Conservation (phyloP, 2,329 filamentous ascomycete genomes). For the Sarocladiaceae sp. region DNA sequence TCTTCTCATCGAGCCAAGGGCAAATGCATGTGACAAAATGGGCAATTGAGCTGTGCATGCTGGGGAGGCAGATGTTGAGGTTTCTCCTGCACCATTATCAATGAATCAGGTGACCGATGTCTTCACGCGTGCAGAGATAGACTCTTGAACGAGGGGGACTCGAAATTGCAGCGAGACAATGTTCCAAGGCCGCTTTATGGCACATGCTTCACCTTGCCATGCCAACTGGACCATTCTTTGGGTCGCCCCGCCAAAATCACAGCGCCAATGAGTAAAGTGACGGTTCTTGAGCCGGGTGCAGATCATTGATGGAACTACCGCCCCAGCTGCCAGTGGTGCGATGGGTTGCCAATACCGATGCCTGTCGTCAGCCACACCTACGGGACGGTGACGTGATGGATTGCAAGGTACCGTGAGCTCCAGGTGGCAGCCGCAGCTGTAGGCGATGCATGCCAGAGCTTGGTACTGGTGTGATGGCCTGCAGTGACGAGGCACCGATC, state of each 20-base stretch:
- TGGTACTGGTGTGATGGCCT: too few relatives aligned
- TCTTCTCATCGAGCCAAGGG: too few relatives aligned
- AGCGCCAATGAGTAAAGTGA: background rate
- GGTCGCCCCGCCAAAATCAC: background rate
- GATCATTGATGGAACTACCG: background rate
- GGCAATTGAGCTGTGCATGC: background rate
- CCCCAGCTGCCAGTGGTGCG: background rate
- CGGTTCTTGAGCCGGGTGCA: background rate
- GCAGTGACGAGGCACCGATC: too few relatives aligned
- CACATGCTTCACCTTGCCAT: background rate
- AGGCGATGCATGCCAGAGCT: too few relatives aligned
- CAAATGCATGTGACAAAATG: background rate
- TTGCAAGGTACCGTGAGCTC: conserved; percentile 13
- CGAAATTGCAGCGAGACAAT: background rate
- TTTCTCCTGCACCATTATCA: too few relatives aligned
- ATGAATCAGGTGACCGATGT: too few relatives aligned
- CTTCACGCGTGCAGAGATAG: too few relatives aligned
- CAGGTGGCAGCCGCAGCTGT: too few relatives aligned
- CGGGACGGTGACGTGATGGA: conserved; percentile 23
- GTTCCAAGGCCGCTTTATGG: too few relatives aligned
- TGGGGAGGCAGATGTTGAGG: too few relatives aligned
- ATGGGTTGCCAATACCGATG: conserved; percentile 6
- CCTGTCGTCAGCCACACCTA: conserved; percentile 16
- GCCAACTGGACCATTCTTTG: background rate
- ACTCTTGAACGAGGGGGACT: too few relatives aligned